Percentiles rank a stretch among this genome's conserved stretches.
These are phyloP conservation scores for Elasticomyces elasticus DNA, from an alignment of 495 filamentous ascomycete species.

Conservation along the genomic window DNA sequence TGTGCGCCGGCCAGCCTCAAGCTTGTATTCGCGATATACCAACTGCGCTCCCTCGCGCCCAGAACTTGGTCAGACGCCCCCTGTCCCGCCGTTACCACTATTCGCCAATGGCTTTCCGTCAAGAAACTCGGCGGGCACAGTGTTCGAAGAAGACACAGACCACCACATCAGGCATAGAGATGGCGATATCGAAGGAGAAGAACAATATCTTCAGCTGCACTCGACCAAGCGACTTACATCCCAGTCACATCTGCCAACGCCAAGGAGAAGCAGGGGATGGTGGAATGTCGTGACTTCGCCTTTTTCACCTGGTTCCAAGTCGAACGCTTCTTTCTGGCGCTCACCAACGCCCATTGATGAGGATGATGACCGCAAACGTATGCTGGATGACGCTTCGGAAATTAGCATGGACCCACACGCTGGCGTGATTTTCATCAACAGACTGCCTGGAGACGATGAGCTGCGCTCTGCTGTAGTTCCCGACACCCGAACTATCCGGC, in stretches of 20 bases:
- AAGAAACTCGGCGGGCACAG: slow-evolving; percentile 4
- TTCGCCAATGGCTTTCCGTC: slow-evolving; percentile 20
- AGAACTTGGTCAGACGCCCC: slow-evolving; percentile 39
- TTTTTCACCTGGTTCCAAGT: slow-evolving; percentile 32
- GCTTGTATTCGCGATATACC: slow-evolving; percentile 59
- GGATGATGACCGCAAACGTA: slow-evolving; percentile 4
- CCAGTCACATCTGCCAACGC: slow-evolving; percentile 32
- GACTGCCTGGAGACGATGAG: slow-evolving; percentile 2
- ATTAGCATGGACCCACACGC: slow-evolving; percentile 2
- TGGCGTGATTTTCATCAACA: slow-evolving; percentile 5
- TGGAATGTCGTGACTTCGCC: slow-evolving; percentile 82
- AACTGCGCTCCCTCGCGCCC: slow-evolving; percentile 26
- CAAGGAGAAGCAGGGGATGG: slow-evolving; percentile 65
- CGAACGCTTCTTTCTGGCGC: slow-evolving; percentile 3
- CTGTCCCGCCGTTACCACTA: slow-evolving; percentile 54
- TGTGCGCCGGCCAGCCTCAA: slow-evolving; percentile 49
- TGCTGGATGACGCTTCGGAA: slow-evolving; percentile 4
- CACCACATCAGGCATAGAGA: not conserved
- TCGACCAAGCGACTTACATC: not conserved
- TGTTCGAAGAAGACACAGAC: slow-evolving; percentile 24
- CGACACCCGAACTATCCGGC: slow-evolving; percentile 1
- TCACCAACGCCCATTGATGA: slow-evolving; percentile 1
- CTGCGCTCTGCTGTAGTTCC: slow-evolving; percentile 21
- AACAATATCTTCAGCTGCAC: slow-evolving; percentile 5
- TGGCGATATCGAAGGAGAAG: slow-evolving; percentile 36